A percentile compares a stretch with the other conserved stretches of the same genome.
phyloP scores from a whole-genome alignment of 805 yeast species.

The Komagataella ulmi region DNA sequence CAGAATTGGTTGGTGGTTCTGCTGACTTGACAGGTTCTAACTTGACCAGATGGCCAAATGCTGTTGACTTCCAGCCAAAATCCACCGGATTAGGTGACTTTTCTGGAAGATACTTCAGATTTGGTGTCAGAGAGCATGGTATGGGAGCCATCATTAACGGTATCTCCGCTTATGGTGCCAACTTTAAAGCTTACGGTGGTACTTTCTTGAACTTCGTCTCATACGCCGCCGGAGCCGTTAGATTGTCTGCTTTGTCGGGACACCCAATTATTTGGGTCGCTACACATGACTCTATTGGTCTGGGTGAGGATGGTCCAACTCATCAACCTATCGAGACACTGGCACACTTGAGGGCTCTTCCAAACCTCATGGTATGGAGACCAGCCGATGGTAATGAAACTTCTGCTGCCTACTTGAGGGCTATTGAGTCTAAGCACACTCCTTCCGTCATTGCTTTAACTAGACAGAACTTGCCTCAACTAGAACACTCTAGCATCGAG shows the following conservation, averaged over 20 bases:
- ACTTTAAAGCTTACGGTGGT: conserved; percentile 87
- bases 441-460: conserved; percentile 69
- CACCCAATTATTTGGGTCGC: conserved; percentile 82
- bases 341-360: conserved; percentile 77
- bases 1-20: conserved; percentile 94
- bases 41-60: conserved; percentile 76
- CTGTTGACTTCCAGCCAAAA: conserved; percentile 89
- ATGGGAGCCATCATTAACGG: conserved; percentile 99
- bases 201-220: conserved; percentile 90
- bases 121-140: conserved; percentile 98
- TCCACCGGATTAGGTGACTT: conserved; percentile 69
- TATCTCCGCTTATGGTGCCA: conserved; percentile 82
- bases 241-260: conserved; percentile 74
- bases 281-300: conserved; percentile 82
- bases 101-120: conserved; percentile 88
- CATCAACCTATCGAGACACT: conserved; percentile 87
- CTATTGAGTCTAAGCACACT: conserved; percentile 46
- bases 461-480: conserved; percentile 86
- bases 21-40: conserved; percentile 97
- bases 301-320: conserved; percentile 91
- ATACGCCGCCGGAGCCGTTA: conserved; percentile 78
- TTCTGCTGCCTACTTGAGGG: conserved; percentile 66
- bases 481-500: conserved; percentile 85
- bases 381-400: conserved; percentile 89
- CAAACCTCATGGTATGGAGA: conserved; percentile 80